Percentiles rank a stretch among this genome's conserved stretches.
Conservation (phyloP, 805 yeast species). For the Starmerella bombi region DNA sequence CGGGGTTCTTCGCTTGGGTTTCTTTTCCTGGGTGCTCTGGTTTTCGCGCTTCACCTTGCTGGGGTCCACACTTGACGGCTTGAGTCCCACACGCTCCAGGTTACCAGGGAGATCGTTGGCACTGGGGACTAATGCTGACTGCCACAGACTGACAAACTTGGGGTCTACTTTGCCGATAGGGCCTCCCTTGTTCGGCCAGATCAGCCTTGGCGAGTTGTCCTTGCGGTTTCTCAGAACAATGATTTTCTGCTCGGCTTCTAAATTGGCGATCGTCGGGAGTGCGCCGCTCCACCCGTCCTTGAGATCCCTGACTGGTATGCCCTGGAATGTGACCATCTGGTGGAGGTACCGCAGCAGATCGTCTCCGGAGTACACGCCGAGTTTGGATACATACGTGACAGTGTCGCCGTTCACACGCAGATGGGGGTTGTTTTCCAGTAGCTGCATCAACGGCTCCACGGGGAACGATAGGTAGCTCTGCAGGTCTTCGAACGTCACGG, state of each 20-base stretch:
- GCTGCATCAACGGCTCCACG: conserved; percentile 53
- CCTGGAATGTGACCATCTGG: conserved; percentile 75
- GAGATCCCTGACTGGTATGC: conserved; percentile 64
- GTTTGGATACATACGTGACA: conserved; percentile 76
- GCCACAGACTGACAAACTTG: conserved; percentile 77
- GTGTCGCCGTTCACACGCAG: conserved; percentile 58
- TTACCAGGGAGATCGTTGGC: conserved; percentile 68
- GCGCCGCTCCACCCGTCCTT: conserved; percentile 95
- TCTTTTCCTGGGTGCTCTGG: conserved; percentile 43
- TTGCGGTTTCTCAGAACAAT: conserved; percentile 81
- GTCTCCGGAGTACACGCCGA: conserved; percentile 69
- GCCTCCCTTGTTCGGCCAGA: conserved; percentile 83
- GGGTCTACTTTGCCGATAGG: conserved; percentile 58
- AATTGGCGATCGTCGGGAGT: conserved; percentile 56
- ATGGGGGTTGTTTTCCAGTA: conserved; percentile 63
- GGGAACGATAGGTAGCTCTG: conserved; percentile 51
- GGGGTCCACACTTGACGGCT: conserved; percentile 98
- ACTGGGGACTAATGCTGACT: conserved; percentile 61
- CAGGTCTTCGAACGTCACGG: conserved; percentile 53
- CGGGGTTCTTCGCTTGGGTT: conserved; percentile 77
- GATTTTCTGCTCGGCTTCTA: conserved; percentile 65
- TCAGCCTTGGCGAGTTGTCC: conserved; percentile 81
- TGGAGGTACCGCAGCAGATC: conserved; percentile 64
- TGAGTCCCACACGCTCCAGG: conserved; percentile 71
- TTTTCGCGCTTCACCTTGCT: conserved; percentile 58